Conservation (phyloP, 1,139 yeast species). For the Suhomyces guaymorum region DNA sequence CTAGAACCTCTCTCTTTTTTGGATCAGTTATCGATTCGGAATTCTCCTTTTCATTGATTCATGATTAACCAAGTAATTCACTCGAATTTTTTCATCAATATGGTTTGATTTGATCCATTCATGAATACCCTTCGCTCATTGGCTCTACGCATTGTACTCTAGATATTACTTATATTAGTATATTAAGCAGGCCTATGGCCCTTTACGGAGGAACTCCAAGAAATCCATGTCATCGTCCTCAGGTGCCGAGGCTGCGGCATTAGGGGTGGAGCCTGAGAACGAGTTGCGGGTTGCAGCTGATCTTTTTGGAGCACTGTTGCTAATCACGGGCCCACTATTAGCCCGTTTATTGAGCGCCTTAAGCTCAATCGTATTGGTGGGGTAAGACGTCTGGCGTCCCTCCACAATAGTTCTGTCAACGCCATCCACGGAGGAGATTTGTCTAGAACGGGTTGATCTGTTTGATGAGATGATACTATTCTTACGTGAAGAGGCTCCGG, state of each 20-base stretch:
- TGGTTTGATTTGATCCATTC: no score
- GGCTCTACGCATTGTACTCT: no score
- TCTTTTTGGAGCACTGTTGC: conserved; percentile 1
- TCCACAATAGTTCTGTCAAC: conserved; percentile 17
- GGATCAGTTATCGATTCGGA: no score
- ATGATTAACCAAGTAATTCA: no score
- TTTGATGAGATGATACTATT: conserved; percentile 16
- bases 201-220: conserved; percentile 47
- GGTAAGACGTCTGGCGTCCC: conserved; percentile 10
- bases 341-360: conserved; percentile 8
- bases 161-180: no score
- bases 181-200: conserved; percentile 36
- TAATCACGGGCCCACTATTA: conserved; percentile 4
- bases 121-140: no score
- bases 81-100: no score
- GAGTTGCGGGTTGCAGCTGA: neutral
- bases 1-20: no score
- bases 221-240: conserved; percentile 43
- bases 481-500: conserved; percentile 11
- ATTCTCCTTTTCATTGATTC: no score
- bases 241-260: conserved; percentile 6
- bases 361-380: conserved; percentile 7
- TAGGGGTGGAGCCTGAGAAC: neutral
- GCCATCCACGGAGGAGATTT: conserved; percentile 17
- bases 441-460: conserved; percentile 19